These are phyloP conservation scores for Cantharellus anzutake DNA, from an alignment of 768 basidiomycete genomes.

Conservation along the genomic window DNA sequence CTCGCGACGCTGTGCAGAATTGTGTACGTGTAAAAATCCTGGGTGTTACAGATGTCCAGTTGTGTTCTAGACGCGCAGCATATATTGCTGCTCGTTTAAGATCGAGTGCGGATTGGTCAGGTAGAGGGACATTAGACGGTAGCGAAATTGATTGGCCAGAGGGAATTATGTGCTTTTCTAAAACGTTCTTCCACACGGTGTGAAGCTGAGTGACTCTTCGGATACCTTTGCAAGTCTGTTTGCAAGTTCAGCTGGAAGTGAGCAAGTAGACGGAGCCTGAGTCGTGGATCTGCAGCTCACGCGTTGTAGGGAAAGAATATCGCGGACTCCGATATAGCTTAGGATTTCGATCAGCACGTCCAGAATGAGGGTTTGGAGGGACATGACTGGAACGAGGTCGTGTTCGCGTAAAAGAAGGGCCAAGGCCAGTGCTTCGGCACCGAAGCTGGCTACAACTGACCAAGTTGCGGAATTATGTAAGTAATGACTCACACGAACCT, in stretches of 20 bases:
- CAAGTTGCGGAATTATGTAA: too few relatives aligned
- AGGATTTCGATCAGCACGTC: too few relatives aligned
- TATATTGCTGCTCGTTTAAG: not conserved
- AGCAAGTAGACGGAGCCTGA: not conserved
- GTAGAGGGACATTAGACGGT: not conserved
- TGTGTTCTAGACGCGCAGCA: not conserved
- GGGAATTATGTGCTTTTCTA: not conserved
- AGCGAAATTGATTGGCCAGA: not conserved
- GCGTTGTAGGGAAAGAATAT: not conserved
- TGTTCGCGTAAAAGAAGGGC: too few relatives aligned
- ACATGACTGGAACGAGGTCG: too few relatives aligned
- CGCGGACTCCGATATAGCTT: too few relatives aligned
- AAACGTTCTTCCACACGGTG: not conserved
- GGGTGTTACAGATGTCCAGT: not conserved
- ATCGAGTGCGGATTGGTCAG: not conserved
- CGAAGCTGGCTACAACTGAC: too few relatives aligned
- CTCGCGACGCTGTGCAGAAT: not conserved
- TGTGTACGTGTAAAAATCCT: not conserved
- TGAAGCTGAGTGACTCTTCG: not conserved
- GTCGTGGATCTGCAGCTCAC: not conserved
- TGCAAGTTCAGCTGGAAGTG: not conserved
- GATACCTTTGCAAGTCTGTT: not conserved
- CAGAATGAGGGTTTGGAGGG: too few relatives aligned
- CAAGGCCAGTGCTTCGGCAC: too few relatives aligned
- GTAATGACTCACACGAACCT: too few relatives aligned